Evolutionary conservation across 345 rosid species (phyloP), one percentile per base, ranked within the genome.

Genomic region (Excoecaria cochinchinensis): DNA sequence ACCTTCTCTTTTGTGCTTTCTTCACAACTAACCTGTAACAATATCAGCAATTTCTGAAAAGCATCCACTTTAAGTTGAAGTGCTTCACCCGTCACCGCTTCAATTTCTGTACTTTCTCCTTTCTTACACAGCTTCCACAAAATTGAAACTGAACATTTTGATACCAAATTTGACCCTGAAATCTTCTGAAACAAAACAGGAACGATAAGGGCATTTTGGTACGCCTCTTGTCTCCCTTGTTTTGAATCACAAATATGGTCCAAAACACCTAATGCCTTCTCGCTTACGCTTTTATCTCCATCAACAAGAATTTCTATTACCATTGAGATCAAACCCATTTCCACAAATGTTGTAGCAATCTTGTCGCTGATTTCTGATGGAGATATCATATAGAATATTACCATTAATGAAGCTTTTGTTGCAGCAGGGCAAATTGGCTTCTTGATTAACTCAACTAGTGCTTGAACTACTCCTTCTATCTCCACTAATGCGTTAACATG

Each of bases 141-240:
- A 38, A 81, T 76, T 21, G 86, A 81, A 22, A 80, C 74, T 21
- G 82, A 79, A 36, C 74, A 73, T 15, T 79, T 47, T 0, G 85
- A 67, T 12, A 71, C 76, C 76, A 77, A 36, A 47, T 63, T 21
- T 9, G 87, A 77, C 15, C 73, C 82, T 15, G 72, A 67, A 39
- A 84, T 84, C 78, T 81, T 84, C 76, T 77, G 78, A 48, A 84
- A 74, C 73, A 84, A 52, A 25, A 82, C 48, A 4, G 87, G 72
- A 66, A 84, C 50, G 46, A 67, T 58, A 50, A 85, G 70, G 17
- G 77, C 83, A 50, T 85, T 77, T 12, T 59, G 44, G 17, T 58
- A 70, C 1, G 75, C 82, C 68, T 58, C 59, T 1, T 72, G 84
- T 75, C 78, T 75, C 61, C 85, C 85, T 78, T 75, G 40, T 69